Evolutionary conservation across 83 land plant genomes (phyloP), one percentile per base, ranked within the genome.

Genomic region (Diphasiastrum complanatum): DNA sequence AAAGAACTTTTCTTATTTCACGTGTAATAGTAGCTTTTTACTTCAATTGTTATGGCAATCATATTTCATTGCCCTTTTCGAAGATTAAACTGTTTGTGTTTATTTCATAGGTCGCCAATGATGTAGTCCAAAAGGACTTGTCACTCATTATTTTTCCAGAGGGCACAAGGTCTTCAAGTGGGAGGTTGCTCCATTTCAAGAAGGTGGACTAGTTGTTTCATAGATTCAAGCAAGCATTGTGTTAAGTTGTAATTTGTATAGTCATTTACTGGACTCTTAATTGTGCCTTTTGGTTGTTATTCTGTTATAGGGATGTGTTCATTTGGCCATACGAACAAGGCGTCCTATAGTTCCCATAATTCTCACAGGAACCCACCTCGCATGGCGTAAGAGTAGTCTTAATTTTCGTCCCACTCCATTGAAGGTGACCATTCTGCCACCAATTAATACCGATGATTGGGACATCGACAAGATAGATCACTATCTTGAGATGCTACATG

Each of bases 281-380:
- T 5, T 61, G 11, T 1, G 5, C 25, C 27, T 25, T 58, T 58
- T n/a, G 33, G n/a, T n/a, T n/a, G n/a, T n/a, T n/a, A n/a, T n/a
- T n/a, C n/a, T n/a, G n/a, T 46, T 58, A 19, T 62, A 79, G 82
- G 82, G 82, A 12, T 70, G 75, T 60, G 69, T 75, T 14, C 82
- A 79, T 29, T 41, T 75, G 33, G 82, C 82, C 31, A 45, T 79
- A 58, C 79, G 71, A 30, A 41, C 82, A 8, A 33, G 57, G 45
- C 72, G 68, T 4, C 82, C 82, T 2, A 75, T 79, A 22, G 75
- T 79, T 34, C 82, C 82, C 25, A 79, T 79, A n/a, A 75, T 79
- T 25, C 41, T 79, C 8, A 71, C 73, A 0, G 79, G 79, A 3
- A 79, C 82, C 1, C 79, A 79, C 51, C 68, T 46, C 8, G 82